These are phyloP conservation scores for Blastobotrys indianensis DNA, from an alignment of 1,139 yeast genomes.

Conservation along the genomic window DNA sequence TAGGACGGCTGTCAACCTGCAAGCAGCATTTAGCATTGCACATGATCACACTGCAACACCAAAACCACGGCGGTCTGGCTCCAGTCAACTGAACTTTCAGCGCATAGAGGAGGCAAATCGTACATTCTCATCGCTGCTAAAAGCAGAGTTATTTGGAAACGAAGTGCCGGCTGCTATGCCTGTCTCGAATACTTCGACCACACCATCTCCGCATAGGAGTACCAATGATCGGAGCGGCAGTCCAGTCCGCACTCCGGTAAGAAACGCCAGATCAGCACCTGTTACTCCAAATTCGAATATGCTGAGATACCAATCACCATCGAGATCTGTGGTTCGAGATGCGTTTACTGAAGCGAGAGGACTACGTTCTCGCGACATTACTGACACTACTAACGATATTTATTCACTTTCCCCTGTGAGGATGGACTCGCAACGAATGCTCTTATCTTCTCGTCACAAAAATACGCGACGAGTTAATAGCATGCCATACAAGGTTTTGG, in stretches of 20 bases:
- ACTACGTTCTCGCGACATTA: constrained; percentile 14
- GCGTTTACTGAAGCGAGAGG: constrained; percentile 6
- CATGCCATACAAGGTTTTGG: constrained; percentile 87
- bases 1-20: constrained; percentile 77
- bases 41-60: constrained; percentile 39
- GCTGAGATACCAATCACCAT: constrained; percentile 30
- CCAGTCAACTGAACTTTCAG: constrained; percentile 60
- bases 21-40: constrained; percentile 74
- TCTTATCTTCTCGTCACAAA: constrained; percentile 69
- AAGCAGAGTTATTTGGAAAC: constrained; percentile 89
- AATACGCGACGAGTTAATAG: constrained; percentile 71
- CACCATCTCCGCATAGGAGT: neutral
- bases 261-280: constrained; percentile 32
- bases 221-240: neutral
- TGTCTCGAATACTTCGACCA: constrained; percentile 11
- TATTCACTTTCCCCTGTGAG: constrained; percentile 85
- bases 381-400: constrained; percentile 29
- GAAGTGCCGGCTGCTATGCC: constrained; percentile 56
- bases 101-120: constrained; percentile 79
- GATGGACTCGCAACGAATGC: constrained; percentile 73
- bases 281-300: constrained; percentile 36
- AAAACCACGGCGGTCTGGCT: constrained; percentile 28
- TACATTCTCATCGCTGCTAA: constrained; percentile 78
- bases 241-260: constrained; percentile 25
- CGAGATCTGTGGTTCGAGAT: constrained; percentile 10